These are phyloP conservation scores for Rhizopus sp. DNA, from an alignment of 371 early-diverging fungal species.

Conservation along the genomic window DNA sequence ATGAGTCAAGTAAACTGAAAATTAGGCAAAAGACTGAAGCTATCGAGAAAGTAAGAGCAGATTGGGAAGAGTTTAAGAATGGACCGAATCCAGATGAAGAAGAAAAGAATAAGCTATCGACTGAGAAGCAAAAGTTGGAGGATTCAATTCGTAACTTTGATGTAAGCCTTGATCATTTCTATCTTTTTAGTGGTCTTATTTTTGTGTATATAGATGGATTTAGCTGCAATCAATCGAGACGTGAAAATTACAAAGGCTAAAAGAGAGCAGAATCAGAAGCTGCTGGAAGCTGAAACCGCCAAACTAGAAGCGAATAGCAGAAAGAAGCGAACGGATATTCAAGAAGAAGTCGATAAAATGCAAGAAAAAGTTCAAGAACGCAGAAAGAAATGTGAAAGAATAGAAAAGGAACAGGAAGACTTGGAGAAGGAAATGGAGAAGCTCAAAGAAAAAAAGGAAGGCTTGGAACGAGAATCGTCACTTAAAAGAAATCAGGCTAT, in stretches of 20 bases:
- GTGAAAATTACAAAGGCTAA: constrained; percentile 29
- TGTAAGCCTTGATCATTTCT: not conserved
- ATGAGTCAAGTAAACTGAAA: constrained; percentile 12
- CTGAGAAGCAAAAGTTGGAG: constrained; percentile 6
- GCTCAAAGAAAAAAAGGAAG: constrained; percentile 13
- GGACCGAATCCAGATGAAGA: constrained; percentile 10
- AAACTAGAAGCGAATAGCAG: constrained; percentile 34
- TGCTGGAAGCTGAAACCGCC: constrained; percentile 32
- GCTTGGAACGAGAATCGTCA: not conserved
- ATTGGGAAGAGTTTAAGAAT: constrained; percentile 12
- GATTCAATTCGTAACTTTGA: not conserved
- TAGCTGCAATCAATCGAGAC: constrained; percentile 9
- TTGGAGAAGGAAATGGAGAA: constrained; percentile 19
- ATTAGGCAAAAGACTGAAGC: not conserved
- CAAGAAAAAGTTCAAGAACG: constrained; percentile 18
- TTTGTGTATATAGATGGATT: constrained; percentile 7
- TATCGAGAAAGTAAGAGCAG: constrained; percentile 9
- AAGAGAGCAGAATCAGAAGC: constrained; percentile 30
- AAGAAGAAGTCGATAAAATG: constrained; percentile 39
- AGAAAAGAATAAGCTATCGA: constrained; percentile 1
- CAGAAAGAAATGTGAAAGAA: not conserved
- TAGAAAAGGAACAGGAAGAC: constrained; percentile 22
- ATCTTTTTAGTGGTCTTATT: not conserved
- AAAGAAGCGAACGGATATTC: constrained; percentile 16
- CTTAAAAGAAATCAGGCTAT: constrained; percentile 10